phyloP scores from a whole-genome alignment of 306 rosid species.

The Abrus pulchellus region DNA sequence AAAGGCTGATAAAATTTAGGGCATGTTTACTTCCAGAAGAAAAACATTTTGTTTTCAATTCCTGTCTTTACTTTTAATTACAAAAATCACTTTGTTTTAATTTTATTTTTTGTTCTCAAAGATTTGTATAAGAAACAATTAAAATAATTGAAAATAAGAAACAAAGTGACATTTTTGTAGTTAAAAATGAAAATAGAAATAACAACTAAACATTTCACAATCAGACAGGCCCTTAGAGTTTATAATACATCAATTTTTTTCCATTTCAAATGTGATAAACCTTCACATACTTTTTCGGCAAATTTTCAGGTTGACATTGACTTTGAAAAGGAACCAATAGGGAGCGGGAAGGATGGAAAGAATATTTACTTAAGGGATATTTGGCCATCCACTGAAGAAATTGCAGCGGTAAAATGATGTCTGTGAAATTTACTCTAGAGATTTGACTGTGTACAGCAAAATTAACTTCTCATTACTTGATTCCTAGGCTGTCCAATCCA shows the following conservation, averaged over 20 bases:
- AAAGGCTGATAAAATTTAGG: constrained; percentile 45
- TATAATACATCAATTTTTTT: constrained; percentile 35
- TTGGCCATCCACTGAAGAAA: constrained; percentile 93
- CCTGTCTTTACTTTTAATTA: not conserved
- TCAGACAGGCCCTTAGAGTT: constrained; percentile 42
- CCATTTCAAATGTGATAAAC: not conserved
- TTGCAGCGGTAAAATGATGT: constrained; percentile 67
- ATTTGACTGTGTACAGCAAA: constrained; percentile 22
- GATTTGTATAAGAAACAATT: not conserved
- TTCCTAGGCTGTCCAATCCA: constrained; percentile 89
- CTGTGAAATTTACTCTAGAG: constrained; percentile 8
- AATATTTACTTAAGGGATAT: constrained; percentile 78
- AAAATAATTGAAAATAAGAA: not conserved
- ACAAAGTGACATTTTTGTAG: not conserved
- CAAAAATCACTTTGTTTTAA: not conserved
- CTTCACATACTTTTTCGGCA: constrained; percentile 30
- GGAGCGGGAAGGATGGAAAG: constrained; percentile 88
- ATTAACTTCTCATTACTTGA: constrained; percentile 49
- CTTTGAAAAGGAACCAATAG: constrained; percentile 91
- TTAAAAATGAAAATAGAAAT: not conserved
- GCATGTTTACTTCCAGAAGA: not conserved
- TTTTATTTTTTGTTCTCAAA: not conserved
- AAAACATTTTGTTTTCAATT: not conserved
- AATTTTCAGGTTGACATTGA: constrained; percentile 87
- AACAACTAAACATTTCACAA: not conserved